Conservation (phyloP, 78 protist genomes). For the Monosiga brevicollis region DNA sequence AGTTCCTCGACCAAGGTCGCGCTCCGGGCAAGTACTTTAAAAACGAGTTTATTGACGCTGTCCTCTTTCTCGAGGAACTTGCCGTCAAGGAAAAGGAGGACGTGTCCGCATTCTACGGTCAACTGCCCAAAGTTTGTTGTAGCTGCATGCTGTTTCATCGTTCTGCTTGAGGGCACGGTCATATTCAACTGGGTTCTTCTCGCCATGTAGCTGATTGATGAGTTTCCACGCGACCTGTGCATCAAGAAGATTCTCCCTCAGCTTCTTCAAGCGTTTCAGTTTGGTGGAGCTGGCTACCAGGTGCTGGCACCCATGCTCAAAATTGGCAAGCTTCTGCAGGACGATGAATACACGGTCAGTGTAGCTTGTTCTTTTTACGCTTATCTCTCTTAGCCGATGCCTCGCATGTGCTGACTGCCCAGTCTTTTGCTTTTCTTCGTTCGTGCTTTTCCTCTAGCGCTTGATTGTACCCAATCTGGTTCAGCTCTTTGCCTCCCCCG, state of each 20-base stretch:
- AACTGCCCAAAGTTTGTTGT: neutral
- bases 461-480: constrained; percentile 35
- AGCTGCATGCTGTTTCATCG: neutral
- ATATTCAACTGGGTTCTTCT: too few species aligned
- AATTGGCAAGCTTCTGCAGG: constrained; percentile 33
- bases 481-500: constrained; percentile 46
- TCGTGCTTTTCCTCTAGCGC: neutral
- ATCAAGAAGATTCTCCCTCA: neutral
- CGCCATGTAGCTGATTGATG: neutral
- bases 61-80: neutral
- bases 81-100: neutral
- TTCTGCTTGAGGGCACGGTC: neutral
- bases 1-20: neutral
- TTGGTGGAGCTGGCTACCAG: neutral
- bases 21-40: neutral
- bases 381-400: too few species aligned
- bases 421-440: neutral
- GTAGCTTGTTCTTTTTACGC: neutral
- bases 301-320: constrained; percentile 19
- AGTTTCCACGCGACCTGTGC: neutral
- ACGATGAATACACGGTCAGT: constrained; percentile 22
- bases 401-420: too few species aligned
- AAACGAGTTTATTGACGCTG: neutral
- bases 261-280: neutral
- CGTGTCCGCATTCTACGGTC: neutral